These are phyloP conservation scores for Coemansia sp. DNA, from an alignment of 192 early-diverging fungal species.

Conservation along the genomic window DNA sequence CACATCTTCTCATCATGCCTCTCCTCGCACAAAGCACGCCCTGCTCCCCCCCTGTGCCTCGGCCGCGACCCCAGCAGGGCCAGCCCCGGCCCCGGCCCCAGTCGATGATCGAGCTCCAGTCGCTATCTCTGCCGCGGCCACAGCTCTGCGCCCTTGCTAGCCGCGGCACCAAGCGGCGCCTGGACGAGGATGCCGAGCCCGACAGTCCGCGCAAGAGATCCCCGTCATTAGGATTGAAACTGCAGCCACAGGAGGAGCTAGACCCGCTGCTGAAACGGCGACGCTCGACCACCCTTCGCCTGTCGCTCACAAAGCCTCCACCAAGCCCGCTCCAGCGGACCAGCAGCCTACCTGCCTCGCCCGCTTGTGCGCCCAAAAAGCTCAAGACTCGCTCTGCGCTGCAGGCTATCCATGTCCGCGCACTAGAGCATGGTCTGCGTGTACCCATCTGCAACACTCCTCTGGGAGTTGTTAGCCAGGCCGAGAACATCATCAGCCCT, in stretches of 20 bases:
- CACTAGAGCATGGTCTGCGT: constrained; percentile 45
- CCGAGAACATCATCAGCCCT: constrained; percentile 37
- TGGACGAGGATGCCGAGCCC: neutral
- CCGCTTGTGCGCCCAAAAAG: constrained; percentile 6
- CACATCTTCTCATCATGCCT: neutral
- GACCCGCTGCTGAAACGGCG: constrained; percentile 5
- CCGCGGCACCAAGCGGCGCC: constrained; percentile 1
- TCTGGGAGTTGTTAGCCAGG: constrained; percentile 22
- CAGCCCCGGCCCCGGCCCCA: neutral
- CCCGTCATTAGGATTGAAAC: constrained; percentile 11
- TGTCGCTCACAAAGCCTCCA: constrained; percentile 13
- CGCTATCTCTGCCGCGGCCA: neutral
- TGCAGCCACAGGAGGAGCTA: neutral
- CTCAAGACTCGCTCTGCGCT: constrained; percentile 35
- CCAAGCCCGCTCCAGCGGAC: constrained; percentile 6
- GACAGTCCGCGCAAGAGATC: constrained; percentile 9
- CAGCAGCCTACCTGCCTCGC: constrained; percentile 2
- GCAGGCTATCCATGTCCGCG: constrained; percentile 42
- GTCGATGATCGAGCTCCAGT: constrained; percentile 1
- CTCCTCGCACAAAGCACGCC: neutral
- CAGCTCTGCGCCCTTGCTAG: neutral
- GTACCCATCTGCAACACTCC: constrained; percentile 46
- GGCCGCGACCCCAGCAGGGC: constrained; percentile 1
- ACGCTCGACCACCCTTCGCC: constrained; percentile 14
- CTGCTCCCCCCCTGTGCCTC: neutral